phyloP scores from a whole-genome alignment of 768 basidiomycete genomes.

The Cyathus striatus region DNA sequence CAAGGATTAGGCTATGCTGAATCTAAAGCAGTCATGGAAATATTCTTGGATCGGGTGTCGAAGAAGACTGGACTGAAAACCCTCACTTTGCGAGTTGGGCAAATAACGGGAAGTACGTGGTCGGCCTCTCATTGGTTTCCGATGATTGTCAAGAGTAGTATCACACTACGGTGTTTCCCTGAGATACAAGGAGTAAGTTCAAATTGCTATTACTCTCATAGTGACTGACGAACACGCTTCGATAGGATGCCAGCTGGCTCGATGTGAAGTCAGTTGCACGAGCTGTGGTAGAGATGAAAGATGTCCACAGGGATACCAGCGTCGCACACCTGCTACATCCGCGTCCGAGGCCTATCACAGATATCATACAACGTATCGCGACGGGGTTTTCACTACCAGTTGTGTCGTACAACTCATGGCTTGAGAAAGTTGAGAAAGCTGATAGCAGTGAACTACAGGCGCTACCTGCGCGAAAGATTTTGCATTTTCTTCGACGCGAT shows the following conservation, averaged over 20 bases:
- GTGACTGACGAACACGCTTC: background rate
- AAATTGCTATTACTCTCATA: background rate
- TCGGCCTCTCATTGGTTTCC: background rate
- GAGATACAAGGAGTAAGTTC: background rate
- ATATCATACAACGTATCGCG: background rate
- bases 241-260: background rate
- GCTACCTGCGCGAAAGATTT: background rate
- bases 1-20: background rate
- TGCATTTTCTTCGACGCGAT: background rate
- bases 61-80: background rate
- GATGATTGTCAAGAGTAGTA: background rate
- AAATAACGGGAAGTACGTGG: background rate
- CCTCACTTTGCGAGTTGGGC: background rate
- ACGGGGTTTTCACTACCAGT: background rate
- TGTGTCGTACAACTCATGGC: background rate
- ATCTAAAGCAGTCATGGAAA: background rate
- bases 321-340: background rate
- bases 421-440: background rate
- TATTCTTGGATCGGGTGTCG: background rate
- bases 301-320: background rate
- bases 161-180: background rate
- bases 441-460: background rate
- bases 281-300: background rate
- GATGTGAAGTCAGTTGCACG: background rate
- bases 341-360: background rate